Evolutionary conservation across 257 asterid species (phyloP), one percentile per base, ranked within the genome.

Genomic region (Solanum sitiens): DNA sequence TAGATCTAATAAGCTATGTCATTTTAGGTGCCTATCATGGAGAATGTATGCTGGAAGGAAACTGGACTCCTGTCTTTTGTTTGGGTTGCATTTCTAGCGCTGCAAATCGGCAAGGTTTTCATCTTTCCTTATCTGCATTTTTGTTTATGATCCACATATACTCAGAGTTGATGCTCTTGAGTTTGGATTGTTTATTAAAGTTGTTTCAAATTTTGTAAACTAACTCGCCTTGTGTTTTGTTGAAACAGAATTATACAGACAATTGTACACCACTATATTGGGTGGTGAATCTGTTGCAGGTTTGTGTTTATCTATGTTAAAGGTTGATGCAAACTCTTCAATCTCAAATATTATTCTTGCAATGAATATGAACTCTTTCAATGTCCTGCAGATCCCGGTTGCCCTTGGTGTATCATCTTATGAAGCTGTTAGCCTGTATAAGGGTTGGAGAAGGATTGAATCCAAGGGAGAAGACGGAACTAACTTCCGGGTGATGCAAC

Each of bases 251-350:
- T 40, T 87, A 93, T 75, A 90, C 94, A 25, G 20, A 91, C 20
- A 93, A 96, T 35, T 97, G 99, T 90, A 92, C 99, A 4, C 85
- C 90, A 30, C 8, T 79, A 86, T 97, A 94, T 91, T 97, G 99
- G 99, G 94, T 90, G 92, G 94, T 95, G 90, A 97, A 97, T 93
- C 92, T 97, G 91, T 89, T 95, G 61, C 99, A 97, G 99, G 99
- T 97, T 89, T 20, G 86, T 89, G 21, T 59, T 18, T 59, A 33
- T 44, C 73, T 47, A 73, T 65, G 68, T 82, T 82, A 11, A 45
- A 50, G 70, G 30, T 50, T 82, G 85, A 30, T 18, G 42, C 85
- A 30, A 80, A 82, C 13, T 82, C 70, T 50, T 30, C 50, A 15
- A 18, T 71, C 4, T 15, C 25, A 56, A 39, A 59, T 56, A n/a